Base-by-base conservation (phyloP, 192 early-diverging fungal species). In the Pilobolus umbonatus region DNA sequence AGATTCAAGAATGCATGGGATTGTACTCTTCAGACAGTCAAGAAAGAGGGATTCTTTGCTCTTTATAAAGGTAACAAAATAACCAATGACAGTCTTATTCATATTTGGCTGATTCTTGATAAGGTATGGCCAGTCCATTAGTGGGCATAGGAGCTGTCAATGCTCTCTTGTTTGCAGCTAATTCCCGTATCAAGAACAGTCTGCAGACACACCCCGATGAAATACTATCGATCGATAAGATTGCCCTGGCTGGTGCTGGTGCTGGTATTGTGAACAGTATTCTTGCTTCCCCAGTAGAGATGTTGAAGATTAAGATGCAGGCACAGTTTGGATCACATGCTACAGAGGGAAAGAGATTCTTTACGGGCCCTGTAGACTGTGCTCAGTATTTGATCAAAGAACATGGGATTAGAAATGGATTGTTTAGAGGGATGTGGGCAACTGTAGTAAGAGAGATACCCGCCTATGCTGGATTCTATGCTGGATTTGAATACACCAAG, bases 271-370 rank as follows among this genome's bases (percentile, higher is more conserved):
- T 90, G 28, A 94, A 95, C 59, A 84, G 82, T 48, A 75, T 91
- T 17, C 72, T 96, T 19, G 88, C 93, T 9, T 93, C 90, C 2
- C 94, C 96, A 1, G 91, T 98, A 2, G 96, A 98, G 62, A 69
- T 98, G n/a, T 68, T 96, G 38, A 98, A 98, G 65, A 88, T 91
- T 53, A 82, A 88, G 30, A 80, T 96, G 71, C 96, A 98, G 68
- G 89, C 89, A 7, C 94, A 95, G 64, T 95, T 89, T 75, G 78
- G 77, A 42, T 61, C 40, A 7, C 65, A 56, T 19, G 61, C 73
- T 36, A 39, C 53, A 5, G 65, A 48, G 7, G 25, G 36, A 5
- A 54, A 67, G 19, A 62, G 61, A 19, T 61, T 65, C 11, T 68
- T 58, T 24, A 64, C 63, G 0, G 88, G 86, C 1, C 90, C 92